These are phyloP conservation scores for Plasmodium inui DNA, from an alignment of 169 alveolate species.

Conservation along the genomic window DNA sequence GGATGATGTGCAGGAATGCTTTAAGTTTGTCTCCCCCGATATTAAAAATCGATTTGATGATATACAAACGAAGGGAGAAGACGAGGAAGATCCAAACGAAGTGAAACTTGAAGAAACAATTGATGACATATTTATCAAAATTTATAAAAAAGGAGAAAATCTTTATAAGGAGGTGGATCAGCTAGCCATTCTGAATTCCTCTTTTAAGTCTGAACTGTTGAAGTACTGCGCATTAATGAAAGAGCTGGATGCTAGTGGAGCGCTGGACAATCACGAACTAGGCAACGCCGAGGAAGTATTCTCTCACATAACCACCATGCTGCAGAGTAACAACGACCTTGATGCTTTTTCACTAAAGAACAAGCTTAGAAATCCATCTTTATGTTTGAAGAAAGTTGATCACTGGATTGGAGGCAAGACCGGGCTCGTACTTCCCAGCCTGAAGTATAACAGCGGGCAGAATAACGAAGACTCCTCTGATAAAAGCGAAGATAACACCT, in stretches of 20 bases:
- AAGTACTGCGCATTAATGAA: constrained; percentile 9
- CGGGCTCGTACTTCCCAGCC: background rate
- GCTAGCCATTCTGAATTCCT: background rate
- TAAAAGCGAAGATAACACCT: background rate
- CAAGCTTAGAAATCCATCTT: background rate
- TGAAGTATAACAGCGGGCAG: background rate
- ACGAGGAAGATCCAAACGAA: background rate
- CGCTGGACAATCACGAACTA: background rate
- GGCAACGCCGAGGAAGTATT: background rate
- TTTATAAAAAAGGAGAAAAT: background rate
- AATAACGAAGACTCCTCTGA: background rate
- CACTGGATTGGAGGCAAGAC: background rate
- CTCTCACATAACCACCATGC: background rate
- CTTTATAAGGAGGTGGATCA: background rate
- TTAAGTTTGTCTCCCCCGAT: background rate
- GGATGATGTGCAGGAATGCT: background rate
- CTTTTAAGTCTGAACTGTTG: background rate
- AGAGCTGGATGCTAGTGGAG: background rate
- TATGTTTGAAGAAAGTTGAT: background rate
- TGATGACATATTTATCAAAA: background rate
- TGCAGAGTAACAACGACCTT: background rate
- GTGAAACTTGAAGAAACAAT: background rate
- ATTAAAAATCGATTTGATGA: background rate
- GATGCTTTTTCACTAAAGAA: background rate
- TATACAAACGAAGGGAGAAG: background rate